These are phyloP conservation scores for Myxozyma vanderwaltii DNA, from an alignment of 805 yeast genomes.

Conservation along the genomic window DNA sequence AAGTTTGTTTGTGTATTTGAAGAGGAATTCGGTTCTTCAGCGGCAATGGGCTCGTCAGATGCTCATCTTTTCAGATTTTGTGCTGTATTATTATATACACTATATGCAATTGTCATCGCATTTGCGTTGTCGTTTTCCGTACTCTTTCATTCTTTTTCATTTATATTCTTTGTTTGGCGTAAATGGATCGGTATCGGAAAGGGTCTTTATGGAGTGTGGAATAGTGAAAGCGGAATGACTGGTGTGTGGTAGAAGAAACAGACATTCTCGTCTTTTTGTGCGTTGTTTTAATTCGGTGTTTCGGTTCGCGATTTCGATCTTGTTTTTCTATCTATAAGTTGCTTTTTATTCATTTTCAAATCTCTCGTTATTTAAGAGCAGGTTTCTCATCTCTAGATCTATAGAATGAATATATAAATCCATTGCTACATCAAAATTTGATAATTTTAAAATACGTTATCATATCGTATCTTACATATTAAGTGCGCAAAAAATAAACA, in stretches of 20 bases:
- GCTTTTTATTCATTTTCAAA: too few species aligned
- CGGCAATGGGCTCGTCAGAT: slow-evolving; percentile 9
- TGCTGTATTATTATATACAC: slow-evolving; percentile 25
- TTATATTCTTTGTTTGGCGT: slow-evolving; percentile 26
- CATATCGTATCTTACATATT: too few species aligned
- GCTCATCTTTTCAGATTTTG: slow-evolving; percentile 23
- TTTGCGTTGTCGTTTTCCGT: slow-evolving; percentile 30
- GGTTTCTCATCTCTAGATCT: too few species aligned
- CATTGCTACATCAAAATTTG: too few species aligned
- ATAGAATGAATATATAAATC: too few species aligned
- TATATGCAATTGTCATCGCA: slow-evolving; percentile 28
- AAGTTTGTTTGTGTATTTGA: slow-evolving; percentile 24
- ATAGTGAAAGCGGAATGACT: slow-evolving; percentile 11
- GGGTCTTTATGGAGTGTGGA: slow-evolving; percentile 27
- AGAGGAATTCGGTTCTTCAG: slow-evolving; percentile 20
- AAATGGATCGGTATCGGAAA: slow-evolving; percentile 29
- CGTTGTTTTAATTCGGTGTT: too few species aligned
- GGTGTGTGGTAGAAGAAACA: slow-evolving; percentile 25
- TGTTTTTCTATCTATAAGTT: too few species aligned
- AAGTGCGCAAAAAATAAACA: too few species aligned
- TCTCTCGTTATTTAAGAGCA: too few species aligned
- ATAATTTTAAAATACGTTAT: too few species aligned
- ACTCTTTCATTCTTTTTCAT: slow-evolving; percentile 24
- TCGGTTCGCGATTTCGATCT: too few species aligned
- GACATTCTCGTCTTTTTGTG: not conserved